Evolutionary conservation across 2,329 filamentous ascomycete species (phyloP).

Genomic region (Didymellaceae sp.): DNA sequence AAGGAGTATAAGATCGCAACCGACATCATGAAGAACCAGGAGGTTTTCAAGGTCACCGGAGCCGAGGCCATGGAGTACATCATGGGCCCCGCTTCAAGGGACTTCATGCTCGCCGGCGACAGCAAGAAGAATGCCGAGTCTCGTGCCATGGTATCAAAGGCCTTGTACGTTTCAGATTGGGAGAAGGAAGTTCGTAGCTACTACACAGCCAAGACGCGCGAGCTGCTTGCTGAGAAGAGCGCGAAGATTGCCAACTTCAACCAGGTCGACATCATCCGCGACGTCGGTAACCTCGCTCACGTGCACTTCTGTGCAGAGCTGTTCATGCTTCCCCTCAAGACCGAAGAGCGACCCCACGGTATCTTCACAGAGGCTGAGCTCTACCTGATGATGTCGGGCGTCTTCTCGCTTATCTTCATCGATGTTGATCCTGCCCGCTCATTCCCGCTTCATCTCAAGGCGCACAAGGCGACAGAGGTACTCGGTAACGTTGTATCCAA

Average conservation of each 20-base stretch:
- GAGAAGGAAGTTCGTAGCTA: conserved; percentile 69
- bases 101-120: conserved; percentile 61
- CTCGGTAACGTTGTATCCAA: conserved; percentile 59
- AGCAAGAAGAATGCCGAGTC: conserved; percentile 39
- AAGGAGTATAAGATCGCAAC: conserved; percentile 68
- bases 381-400: conserved; percentile 59
- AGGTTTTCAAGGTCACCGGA: conserved; percentile 71
- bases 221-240: conserved; percentile 69
- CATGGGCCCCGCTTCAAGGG: conserved; percentile 62
- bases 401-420: conserved; percentile 63
- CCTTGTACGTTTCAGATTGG: conserved; percentile 69
- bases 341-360: conserved; percentile 56
- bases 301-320: conserved; percentile 62
- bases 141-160: conserved; percentile 53
- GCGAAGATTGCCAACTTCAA: conserved; percentile 67
- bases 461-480: conserved; percentile 55
- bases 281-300: conserved; percentile 62
- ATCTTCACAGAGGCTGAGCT: conserved; percentile 62
- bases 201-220: conserved; percentile 67
- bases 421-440: conserved; percentile 60
- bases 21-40: conserved; percentile 65
- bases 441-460: conserved; percentile 59
- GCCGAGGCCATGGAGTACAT: conserved; percentile 68
- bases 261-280: conserved; percentile 73
- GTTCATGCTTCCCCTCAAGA: conserved; percentile 64